A percentile compares a stretch with the other conserved stretches of the same genome.
Conservation (phyloP, 257 asterid genomes). For the Euphrasia confusa region DNA sequence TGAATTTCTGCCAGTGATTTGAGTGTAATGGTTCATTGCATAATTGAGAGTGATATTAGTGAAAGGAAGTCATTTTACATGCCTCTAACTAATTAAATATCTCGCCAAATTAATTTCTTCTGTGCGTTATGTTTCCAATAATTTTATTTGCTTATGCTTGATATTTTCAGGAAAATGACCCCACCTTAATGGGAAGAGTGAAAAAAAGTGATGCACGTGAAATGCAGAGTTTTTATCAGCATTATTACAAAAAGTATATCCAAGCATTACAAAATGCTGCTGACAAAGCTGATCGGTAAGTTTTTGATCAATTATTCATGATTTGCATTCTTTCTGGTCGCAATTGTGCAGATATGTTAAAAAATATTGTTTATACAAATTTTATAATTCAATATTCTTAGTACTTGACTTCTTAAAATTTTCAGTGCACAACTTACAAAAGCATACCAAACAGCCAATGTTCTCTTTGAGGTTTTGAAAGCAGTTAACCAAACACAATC, state of each 20-base stretch:
- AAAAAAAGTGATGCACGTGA: slow-evolving; percentile 99
- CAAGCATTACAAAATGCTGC: slow-evolving; percentile 99
- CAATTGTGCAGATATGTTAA: not conserved
- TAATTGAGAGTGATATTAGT: slow-evolving; percentile 1
- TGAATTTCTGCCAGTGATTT: not conserved
- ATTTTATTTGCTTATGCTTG: slow-evolving; percentile 11
- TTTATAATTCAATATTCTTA: too few species aligned
- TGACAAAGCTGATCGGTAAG: slow-evolving; percentile 96
- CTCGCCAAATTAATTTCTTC: slow-evolving; percentile 1
- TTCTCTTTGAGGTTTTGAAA: slow-evolving; percentile 96
- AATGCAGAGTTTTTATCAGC: slow-evolving; percentile 99
- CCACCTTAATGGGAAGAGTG: slow-evolving; percentile 93
- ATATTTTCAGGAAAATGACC: slow-evolving; percentile 84
- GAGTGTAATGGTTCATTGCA: not conserved
- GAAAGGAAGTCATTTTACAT: not conserved
- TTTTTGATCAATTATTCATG: slow-evolving; percentile 11
- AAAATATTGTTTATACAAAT: slow-evolving; percentile 18
- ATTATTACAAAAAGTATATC: slow-evolving; percentile 91
- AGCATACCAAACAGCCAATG: slow-evolving; percentile 98
- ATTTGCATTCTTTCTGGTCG: slow-evolving; percentile 20
- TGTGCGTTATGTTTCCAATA: slow-evolving; percentile 6
- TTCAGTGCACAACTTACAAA: slow-evolving; percentile 94
- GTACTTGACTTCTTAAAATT: slow-evolving; percentile 24
- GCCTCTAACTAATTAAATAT: not conserved
- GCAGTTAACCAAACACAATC: slow-evolving; percentile 96